Evolutionary conservation across 805 yeast genomes (phyloP).

Genomic region (Metschnikowia santaceciliae): DNA sequence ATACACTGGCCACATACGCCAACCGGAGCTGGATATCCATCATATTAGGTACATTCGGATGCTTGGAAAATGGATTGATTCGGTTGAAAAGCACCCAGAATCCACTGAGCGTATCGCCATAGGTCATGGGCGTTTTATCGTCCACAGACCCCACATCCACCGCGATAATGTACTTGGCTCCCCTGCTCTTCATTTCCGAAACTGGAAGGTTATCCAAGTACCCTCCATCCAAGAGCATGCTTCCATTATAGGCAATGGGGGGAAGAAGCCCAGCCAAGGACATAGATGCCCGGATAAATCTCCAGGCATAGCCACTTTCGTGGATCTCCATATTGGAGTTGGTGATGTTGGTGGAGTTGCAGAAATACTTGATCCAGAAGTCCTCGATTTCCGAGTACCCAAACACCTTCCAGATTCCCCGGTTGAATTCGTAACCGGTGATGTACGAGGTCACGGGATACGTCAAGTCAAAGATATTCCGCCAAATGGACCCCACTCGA

Average conservation of each 20-base stretch:
- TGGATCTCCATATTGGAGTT: conserved; percentile 95
- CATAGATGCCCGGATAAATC: conserved; percentile 95
- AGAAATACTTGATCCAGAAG: conserved; percentile 85
- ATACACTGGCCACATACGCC: conserved; percentile 93
- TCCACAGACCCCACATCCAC: conserved; percentile 96
- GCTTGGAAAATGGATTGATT: conserved; percentile 83
- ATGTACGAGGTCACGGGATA: conserved; percentile 93
- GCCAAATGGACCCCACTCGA: conserved; percentile 81
- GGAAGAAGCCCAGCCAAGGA: conserved; percentile 92
- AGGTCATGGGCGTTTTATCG: conserved; percentile 82
- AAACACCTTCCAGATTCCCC: conserved; percentile 96
- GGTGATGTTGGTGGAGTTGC: conserved; percentile 93
- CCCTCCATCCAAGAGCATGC: conserved; percentile 94
- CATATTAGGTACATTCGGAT: conserved; percentile 89
- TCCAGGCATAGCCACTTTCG: conserved; percentile 89
- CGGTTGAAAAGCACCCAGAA: conserved; percentile 84
- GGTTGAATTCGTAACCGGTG: conserved; percentile 94
- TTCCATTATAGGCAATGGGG: conserved; percentile 81
- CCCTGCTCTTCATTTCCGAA: conserved; percentile 82
- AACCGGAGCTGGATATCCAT: conserved; percentile 91
- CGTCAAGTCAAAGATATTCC: conserved; percentile 78
- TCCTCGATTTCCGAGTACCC: conserved; percentile 93
- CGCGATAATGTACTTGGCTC: conserved; percentile 84
- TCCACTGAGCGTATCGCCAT: conserved; percentile 92
- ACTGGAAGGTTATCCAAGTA: conserved; percentile 93